phyloP scores from a whole-genome alignment of 1,284 basidiomycete species.

The Marasmius oreades region DNA sequence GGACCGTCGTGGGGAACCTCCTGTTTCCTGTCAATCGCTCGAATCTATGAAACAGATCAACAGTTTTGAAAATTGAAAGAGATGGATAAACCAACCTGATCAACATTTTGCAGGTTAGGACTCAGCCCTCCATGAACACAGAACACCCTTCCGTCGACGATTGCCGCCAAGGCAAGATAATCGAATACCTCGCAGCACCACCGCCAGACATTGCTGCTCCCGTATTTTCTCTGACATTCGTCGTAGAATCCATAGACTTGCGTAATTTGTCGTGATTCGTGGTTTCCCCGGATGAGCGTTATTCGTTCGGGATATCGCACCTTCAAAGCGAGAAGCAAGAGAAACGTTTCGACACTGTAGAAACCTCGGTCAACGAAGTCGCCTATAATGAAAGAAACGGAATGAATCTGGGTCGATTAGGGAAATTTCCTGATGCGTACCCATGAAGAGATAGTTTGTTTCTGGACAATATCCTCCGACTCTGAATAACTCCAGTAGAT shows the following conservation, averaged over 20 bases:
- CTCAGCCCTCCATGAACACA: constrained; percentile 93
- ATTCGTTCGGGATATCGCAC: constrained; percentile 98
- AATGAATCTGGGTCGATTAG: background rate
- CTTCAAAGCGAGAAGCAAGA: constrained; percentile 92
- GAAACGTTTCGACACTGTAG: constrained; percentile 96
- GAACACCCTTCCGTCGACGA: constrained; percentile 93
- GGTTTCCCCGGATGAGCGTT: constrained; percentile 96
- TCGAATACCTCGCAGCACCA: constrained; percentile 99
- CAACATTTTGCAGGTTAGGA: constrained; percentile 79
- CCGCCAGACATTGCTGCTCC: constrained; percentile 92
- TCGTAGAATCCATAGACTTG: constrained; percentile 99
- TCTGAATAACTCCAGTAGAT: constrained; percentile 95
- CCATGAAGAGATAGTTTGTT: constrained; percentile 99
- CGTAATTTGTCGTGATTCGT: constrained; percentile 98
- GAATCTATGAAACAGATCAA: constrained; percentile 59
- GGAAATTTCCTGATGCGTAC: constrained; percentile 41
- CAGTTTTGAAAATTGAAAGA: background rate
- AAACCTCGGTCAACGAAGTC: constrained; percentile 98
- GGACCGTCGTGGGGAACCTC: constrained; percentile 99
- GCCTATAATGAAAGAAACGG: constrained; percentile 40
- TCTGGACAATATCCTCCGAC: constrained; percentile 94
- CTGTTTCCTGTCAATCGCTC: constrained; percentile 93
- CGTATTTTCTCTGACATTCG: constrained; percentile 97
- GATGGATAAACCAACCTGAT: constrained; percentile 62
- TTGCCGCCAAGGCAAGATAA: constrained; percentile 90